These are phyloP conservation scores for Monilinia fructicola DNA, from an alignment of 2,329 filamentous ascomycete genomes.

Conservation along the genomic window DNA sequence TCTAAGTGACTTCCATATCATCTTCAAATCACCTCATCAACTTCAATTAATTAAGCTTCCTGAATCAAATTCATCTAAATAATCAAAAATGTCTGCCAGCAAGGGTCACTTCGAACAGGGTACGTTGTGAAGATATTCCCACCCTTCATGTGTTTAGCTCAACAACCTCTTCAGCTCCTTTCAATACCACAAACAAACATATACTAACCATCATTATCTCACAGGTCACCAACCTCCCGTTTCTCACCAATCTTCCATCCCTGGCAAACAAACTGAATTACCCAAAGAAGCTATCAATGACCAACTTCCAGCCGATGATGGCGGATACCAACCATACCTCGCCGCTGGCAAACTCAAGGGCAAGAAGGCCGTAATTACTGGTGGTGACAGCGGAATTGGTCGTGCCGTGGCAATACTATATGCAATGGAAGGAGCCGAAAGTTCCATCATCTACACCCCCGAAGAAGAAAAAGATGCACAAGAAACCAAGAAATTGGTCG, in stretches of 20 bases:
- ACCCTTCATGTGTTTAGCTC: neutral
- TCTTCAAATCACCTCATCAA: neutral
- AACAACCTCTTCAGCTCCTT: neutral
- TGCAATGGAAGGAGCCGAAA: slow-evolving; percentile 77
- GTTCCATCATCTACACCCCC: slow-evolving; percentile 70
- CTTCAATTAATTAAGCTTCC: neutral
- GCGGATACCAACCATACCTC: slow-evolving; percentile 68
- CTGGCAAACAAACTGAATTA: slow-evolving; percentile 54
- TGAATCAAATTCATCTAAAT: slow-evolving; percentile 27
- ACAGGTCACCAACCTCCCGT: slow-evolving; percentile 52
- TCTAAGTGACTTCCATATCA: neutral
- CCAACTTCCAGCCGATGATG: slow-evolving; percentile 65
- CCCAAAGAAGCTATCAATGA: slow-evolving; percentile 47
- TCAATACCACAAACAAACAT: no score
- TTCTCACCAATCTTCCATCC: slow-evolving; percentile 52
- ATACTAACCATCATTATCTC: neutral
- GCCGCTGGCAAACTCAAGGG: slow-evolving; percentile 73
- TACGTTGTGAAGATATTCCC: slow-evolving; percentile 27
- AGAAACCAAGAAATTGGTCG: slow-evolving; percentile 69
- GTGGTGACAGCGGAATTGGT: slow-evolving; percentile 78
- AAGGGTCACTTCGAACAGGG: slow-evolving; percentile 42
- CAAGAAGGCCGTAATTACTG: slow-evolving; percentile 76
- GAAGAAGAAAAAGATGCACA: slow-evolving; percentile 75
- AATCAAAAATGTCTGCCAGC: slow-evolving; percentile 36
- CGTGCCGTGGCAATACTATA: slow-evolving; percentile 73